Conservation (phyloP, 306 rosid species). For the Lathyrus oleraceus region DNA sequence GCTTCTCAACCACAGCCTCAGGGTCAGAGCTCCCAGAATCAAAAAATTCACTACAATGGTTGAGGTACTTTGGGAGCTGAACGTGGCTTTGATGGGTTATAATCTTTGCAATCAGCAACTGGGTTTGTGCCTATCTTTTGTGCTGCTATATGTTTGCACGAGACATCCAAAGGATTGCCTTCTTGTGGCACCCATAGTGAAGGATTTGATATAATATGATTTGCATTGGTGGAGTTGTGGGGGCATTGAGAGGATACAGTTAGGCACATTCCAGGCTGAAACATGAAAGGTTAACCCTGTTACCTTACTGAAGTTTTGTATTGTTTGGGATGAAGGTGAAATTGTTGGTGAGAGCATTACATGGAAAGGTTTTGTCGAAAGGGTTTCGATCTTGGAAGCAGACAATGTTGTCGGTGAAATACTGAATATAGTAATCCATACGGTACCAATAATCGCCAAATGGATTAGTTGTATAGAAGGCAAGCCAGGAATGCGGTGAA, state of each 20-base stretch:
- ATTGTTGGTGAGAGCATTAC: constrained; percentile 55
- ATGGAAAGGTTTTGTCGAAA: constrained; percentile 78
- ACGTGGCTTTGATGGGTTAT: constrained; percentile 84
- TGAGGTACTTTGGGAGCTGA: constrained; percentile 49
- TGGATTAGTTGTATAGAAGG: constrained; percentile 61
- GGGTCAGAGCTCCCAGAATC: constrained; percentile 88
- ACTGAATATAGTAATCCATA: constrained; percentile 45
- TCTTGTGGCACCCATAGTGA: constrained; percentile 51
- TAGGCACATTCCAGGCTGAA: constrained; percentile 75
- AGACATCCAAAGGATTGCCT: constrained; percentile 46
- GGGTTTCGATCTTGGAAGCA: constrained; percentile 57
- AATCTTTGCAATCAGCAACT: constrained; percentile 81
- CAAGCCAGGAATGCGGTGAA: constrained; percentile 59
- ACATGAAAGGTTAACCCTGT: constrained; percentile 70
- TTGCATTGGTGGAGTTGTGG: constrained; percentile 52
- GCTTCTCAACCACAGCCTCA: constrained; percentile 82
- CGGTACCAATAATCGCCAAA: constrained; percentile 41
- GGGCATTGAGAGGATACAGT: constrained; percentile 58
- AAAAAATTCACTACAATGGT: constrained; percentile 91
- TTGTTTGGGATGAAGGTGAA: constrained; percentile 59
- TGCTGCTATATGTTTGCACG: constrained; percentile 63
- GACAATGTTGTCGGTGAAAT: constrained; percentile 46
- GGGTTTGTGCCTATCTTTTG: constrained; percentile 80
- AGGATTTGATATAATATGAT: constrained; percentile 53
- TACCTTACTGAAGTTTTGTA: constrained; percentile 70